Conservation (phyloP, 2,329 filamentous ascomycete species). For the Kalaharituber pfeilii region DNA sequence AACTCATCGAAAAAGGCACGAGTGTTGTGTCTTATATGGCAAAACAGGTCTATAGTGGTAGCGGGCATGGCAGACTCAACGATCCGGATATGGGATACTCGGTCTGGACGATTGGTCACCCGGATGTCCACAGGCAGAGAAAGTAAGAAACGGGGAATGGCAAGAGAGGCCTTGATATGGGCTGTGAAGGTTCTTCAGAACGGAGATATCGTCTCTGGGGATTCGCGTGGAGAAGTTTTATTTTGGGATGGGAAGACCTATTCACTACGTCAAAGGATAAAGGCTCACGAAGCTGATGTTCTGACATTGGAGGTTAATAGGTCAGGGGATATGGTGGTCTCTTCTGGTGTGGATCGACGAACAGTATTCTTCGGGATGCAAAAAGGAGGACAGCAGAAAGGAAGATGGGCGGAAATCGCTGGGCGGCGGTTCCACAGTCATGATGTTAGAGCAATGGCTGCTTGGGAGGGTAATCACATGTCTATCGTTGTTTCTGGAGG, state of each 20-base stretch:
- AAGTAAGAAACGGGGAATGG: slow-evolving; percentile 41
- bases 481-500: slow-evolving; percentile 87
- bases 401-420: slow-evolving; percentile 68
- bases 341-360: slow-evolving; percentile 77
- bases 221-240: slow-evolving; percentile 82
- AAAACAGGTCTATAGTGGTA: slow-evolving; percentile 63
- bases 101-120: slow-evolving; percentile 56
- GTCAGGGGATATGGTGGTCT: slow-evolving; percentile 62
- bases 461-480: slow-evolving; percentile 66
- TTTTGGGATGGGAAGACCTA: slow-evolving; percentile 92
- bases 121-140: slow-evolving; percentile 77
- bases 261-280: slow-evolving; percentile 68
- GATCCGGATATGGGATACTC: slow-evolving; percentile 79
- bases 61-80: slow-evolving; percentile 92
- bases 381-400: slow-evolving; percentile 35
- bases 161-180: slow-evolving; percentile 78
- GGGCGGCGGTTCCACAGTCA: slow-evolving; percentile 78
- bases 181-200: slow-evolving; percentile 73
- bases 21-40: slow-evolving; percentile 81
- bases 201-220: slow-evolving; percentile 82
- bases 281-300: slow-evolving; percentile 76
- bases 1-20: slow-evolving; percentile 64
- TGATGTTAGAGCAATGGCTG: slow-evolving; percentile 86
- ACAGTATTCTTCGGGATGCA: slow-evolving; percentile 66
- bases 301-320: slow-evolving; percentile 65